Evolutionary conservation across 495 filamentous ascomycete species (phyloP).

Genomic region (Parmelia sp.): DNA sequence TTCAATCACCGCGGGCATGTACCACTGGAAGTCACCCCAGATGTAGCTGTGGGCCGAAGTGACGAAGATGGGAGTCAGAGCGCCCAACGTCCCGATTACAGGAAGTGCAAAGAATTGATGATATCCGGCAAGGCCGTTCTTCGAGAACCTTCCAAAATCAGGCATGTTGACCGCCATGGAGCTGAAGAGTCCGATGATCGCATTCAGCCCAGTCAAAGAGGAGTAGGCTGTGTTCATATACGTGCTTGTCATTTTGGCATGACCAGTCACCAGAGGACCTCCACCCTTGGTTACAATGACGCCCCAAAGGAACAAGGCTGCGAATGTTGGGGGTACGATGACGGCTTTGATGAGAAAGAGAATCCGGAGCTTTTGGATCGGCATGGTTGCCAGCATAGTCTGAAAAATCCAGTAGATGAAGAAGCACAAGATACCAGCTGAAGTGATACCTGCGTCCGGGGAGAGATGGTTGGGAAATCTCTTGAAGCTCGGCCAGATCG

Average conservation of each 20-base stretch:
- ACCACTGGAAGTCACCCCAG: constrained; percentile 50
- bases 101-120: constrained; percentile 53
- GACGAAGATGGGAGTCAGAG: constrained; percentile 45
- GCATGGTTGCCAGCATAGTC: constrained; percentile 43
- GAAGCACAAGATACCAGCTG: constrained; percentile 43
- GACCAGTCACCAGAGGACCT: constrained; percentile 30
- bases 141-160: constrained; percentile 57
- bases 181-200: constrained; percentile 40
- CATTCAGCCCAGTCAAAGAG: constrained; percentile 38
- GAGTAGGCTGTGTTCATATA: constrained; percentile 40
- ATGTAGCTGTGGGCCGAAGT: constrained; percentile 47
- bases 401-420: constrained; percentile 47
- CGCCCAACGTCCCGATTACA: constrained; percentile 51
- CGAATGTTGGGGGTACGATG: constrained; percentile 45
- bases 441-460: constrained; percentile 38
- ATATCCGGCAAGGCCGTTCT: constrained; percentile 44
- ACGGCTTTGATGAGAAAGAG: constrained; percentile 55
- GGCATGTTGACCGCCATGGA: constrained; percentile 49
- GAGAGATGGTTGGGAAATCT: constrained; percentile 47
- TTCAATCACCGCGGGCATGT: constrained; percentile 47
- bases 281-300: constrained; percentile 42
- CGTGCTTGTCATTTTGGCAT: constrained; percentile 31
- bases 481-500: constrained; percentile 53
- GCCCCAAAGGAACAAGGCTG: constrained; percentile 50
- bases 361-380: constrained; percentile 49